Conservation (phyloP, 352 stramenopile species). For the Phytophthora pseudosyringae region DNA sequence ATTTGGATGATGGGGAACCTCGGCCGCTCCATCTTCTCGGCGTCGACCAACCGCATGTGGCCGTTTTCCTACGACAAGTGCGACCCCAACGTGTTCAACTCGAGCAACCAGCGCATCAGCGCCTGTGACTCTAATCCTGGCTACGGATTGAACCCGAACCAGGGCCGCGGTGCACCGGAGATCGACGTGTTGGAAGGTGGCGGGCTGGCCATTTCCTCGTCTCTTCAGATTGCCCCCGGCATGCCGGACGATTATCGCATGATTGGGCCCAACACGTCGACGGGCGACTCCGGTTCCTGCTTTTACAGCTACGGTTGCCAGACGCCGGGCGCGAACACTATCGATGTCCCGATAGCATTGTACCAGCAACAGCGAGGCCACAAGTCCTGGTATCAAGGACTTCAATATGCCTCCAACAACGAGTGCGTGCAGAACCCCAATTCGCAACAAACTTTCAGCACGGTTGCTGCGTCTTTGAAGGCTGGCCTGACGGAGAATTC, state of each 20-base stretch:
- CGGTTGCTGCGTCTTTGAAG: slow-evolving; percentile 1
- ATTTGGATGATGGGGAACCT: too few species aligned
- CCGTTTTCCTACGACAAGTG: slow-evolving; percentile 5
- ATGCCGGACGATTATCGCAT: slow-evolving; percentile 9
- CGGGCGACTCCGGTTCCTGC: not conserved
- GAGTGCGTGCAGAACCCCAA: not conserved
- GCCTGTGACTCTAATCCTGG: slow-evolving; percentile 2
- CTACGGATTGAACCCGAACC: slow-evolving; percentile 4
- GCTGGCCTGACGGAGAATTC: not conserved
- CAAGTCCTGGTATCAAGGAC: slow-evolving; percentile 4
- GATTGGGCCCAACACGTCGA: not conserved
- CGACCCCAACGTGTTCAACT: not conserved
- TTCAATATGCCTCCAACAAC: slow-evolving; percentile 9
- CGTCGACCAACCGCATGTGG: slow-evolving; percentile 6
- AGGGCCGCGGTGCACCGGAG: slow-evolving; percentile 1
- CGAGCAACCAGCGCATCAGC: slow-evolving; percentile 6
- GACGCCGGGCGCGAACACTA: not conserved
- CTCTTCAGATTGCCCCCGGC: slow-evolving; percentile 3
- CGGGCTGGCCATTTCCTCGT: not conserved
- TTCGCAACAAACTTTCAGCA: slow-evolving; percentile 1
- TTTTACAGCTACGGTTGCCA: slow-evolving; percentile 2
- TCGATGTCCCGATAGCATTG: slow-evolving; percentile 4
- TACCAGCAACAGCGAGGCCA: slow-evolving; percentile 5
- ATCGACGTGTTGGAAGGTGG: slow-evolving; percentile 7
- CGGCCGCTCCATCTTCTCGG: slow-evolving; percentile 5